These are phyloP conservation scores for Lachancea nothofagi DNA, from an alignment of 805 yeast genomes.

Conservation along the genomic window DNA sequence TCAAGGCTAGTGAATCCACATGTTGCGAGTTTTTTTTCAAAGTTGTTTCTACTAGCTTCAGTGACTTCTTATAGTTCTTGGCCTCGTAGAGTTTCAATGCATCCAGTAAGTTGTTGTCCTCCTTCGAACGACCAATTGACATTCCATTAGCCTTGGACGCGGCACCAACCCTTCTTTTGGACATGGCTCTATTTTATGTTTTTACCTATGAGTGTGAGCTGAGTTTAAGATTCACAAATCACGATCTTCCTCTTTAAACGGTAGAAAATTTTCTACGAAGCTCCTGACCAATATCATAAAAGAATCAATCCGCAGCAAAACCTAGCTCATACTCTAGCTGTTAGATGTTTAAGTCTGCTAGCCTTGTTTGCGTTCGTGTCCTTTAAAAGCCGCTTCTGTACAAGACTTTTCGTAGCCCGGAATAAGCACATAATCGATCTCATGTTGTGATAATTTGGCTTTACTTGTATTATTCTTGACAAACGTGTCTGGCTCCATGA, in stretches of 20 bases:
- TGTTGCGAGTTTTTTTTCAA: constrained; percentile 71
- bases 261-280: too few relatives aligned
- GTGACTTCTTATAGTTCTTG: constrained; percentile 81
- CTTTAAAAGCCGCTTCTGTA: constrained; percentile 63
- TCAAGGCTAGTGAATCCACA: constrained; percentile 77
- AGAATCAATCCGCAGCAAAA: too few relatives aligned
- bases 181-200: constrained; percentile 13
- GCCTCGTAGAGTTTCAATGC: constrained; percentile 79
- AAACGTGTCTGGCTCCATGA: constrained; percentile 83
- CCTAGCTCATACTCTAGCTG: too few relatives aligned
- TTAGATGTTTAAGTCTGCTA: neutral
- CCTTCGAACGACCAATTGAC: constrained; percentile 43
- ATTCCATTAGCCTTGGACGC: constrained; percentile 13
- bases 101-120: constrained; percentile 69
- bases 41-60: constrained; percentile 67
- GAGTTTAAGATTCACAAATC: too few relatives aligned
- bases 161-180: constrained; percentile 20
- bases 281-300: too few relatives aligned
- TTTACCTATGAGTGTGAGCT: neutral
- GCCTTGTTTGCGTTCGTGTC: too few relatives aligned
- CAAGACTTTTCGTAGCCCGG: constrained; percentile 78
- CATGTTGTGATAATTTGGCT: constrained; percentile 45
- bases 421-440: constrained; percentile 68
- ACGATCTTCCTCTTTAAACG: too few relatives aligned
- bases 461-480: constrained; percentile 70